Conservation (phyloP, 805 yeast species). For the Zygosaccharomyces bisporus region DNA sequence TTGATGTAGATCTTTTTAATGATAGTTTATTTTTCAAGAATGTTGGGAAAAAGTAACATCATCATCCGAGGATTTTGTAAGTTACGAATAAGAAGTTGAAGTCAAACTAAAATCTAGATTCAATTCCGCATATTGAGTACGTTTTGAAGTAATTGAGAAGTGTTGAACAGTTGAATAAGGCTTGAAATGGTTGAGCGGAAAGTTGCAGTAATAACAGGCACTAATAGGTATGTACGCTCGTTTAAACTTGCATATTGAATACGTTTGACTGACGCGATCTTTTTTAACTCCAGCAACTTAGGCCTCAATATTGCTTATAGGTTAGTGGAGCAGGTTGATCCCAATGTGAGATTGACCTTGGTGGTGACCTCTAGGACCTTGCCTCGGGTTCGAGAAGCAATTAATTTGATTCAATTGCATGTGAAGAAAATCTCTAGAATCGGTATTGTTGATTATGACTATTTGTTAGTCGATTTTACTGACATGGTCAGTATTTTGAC, state of each 20-base stretch:
- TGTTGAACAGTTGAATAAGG: not conserved
- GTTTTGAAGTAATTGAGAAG: not conserved
- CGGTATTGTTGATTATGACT: conserved; percentile 77
- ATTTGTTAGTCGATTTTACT: conserved; percentile 82
- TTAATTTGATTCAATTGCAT: conserved; percentile 51
- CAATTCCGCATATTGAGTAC: not conserved
- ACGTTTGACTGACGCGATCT: conserved; percentile 3
- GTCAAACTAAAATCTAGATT: not conserved
- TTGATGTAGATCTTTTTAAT: no score
- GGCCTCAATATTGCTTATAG: conserved; percentile 86
- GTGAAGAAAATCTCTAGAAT: conserved; percentile 41
- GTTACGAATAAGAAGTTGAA: no score
- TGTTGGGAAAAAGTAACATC: no score
- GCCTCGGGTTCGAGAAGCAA: conserved; percentile 76
- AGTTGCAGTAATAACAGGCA: conserved; percentile 46
- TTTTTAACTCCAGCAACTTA: conserved; percentile 49
- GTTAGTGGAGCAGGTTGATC: conserved; percentile 57
- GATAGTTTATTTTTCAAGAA: no score
- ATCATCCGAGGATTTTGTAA: no score
- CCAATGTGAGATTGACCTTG: conserved; percentile 58
- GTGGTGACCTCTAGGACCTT: conserved; percentile 87
- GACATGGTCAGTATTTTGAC: conserved; percentile 79
- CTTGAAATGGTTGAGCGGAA: conserved; percentile 24
- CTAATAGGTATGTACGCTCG: conserved; percentile 34
- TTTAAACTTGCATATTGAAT: not conserved